A percentile compares a stretch with the other conserved stretches of the same genome.
Conservation (phyloP, 768 basidiomycete species). For the Termitomyces titanicus region DNA sequence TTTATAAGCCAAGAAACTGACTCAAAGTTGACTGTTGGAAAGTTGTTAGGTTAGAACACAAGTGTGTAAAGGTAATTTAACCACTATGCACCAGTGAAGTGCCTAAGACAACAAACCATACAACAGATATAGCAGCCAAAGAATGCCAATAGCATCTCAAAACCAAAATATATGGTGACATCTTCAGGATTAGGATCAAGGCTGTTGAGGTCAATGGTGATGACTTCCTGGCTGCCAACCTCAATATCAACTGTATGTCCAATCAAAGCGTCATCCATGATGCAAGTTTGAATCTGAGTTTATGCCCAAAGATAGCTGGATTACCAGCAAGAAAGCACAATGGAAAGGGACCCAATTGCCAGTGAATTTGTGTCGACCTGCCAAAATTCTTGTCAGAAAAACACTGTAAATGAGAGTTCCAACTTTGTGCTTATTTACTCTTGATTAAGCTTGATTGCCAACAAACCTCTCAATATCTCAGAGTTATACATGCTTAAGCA, state of each 20-base stretch:
- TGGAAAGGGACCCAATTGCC: background rate
- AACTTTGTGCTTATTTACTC: slow-evolving; percentile 12
- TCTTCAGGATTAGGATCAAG: slow-evolving; percentile 79
- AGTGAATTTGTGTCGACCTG: slow-evolving; percentile 1
- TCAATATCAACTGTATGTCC: slow-evolving; percentile 71
- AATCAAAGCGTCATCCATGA: slow-evolving; percentile 34
- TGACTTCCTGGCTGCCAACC: slow-evolving; percentile 78
- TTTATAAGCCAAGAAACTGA: slow-evolving; percentile 33
- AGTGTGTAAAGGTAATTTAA: background rate
- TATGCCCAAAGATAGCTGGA: too few species aligned
- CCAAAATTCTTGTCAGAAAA: background rate
- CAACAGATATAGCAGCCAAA: slow-evolving; percentile 65
- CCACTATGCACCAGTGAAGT: slow-evolving; percentile 76
- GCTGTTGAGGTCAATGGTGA: slow-evolving; percentile 85
- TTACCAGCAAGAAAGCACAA: background rate
- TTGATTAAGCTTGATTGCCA: too few species aligned
- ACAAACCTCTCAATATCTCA: too few species aligned
- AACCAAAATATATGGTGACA: slow-evolving; percentile 74
- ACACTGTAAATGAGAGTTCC: too few species aligned
- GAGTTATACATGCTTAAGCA: too few species aligned
- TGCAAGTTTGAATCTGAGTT: too few species aligned
- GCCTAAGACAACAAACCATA: slow-evolving; percentile 63
- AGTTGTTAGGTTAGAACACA: slow-evolving; percentile 8
- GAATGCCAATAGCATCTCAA: slow-evolving; percentile 75
- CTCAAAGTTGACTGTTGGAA: slow-evolving; percentile 85